Evolutionary conservation across 768 basidiomycete genomes (phyloP).

Genomic region (Termitomyces sp.): DNA sequence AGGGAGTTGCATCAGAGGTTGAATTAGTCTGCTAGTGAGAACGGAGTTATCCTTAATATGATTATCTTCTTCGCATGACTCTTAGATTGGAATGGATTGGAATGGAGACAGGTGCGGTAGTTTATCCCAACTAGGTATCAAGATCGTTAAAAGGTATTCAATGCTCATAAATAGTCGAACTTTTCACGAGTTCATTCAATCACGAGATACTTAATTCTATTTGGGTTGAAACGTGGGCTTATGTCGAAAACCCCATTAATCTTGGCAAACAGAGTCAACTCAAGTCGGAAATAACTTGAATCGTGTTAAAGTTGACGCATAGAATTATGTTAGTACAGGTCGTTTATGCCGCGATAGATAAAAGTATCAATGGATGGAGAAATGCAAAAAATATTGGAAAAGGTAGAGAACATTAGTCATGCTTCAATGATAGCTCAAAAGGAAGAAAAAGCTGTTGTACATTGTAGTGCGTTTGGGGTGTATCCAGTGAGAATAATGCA

Average conservation of each 20-base stretch:
- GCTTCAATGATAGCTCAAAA: background rate
- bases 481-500: background rate
- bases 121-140: background rate
- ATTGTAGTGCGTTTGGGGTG: background rate
- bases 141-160: background rate
- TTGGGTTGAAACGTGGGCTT: background rate
- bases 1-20: too few species aligned
- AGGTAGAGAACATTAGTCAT: background rate
- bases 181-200: too few species aligned
- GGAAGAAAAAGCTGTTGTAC: slow-evolving; percentile 9
- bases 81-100: too few species aligned
- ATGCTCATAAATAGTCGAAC: background rate
- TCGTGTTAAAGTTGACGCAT: background rate
- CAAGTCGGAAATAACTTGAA: too few species aligned
- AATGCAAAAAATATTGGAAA: background rate
- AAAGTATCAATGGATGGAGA: background rate
- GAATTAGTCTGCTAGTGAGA: too few species aligned
- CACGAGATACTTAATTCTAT: background rate
- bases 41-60: too few species aligned
- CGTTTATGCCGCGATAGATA: background rate
- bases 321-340: slow-evolving; percentile 1
- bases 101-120: too few species aligned
- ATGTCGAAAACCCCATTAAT: background rate
- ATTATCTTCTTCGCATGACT: too few species aligned
- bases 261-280: background rate